These are phyloP conservation scores for Scutellospora calospora DNA, from an alignment of 371 early-diverging fungal species.

Conservation along the genomic window DNA sequence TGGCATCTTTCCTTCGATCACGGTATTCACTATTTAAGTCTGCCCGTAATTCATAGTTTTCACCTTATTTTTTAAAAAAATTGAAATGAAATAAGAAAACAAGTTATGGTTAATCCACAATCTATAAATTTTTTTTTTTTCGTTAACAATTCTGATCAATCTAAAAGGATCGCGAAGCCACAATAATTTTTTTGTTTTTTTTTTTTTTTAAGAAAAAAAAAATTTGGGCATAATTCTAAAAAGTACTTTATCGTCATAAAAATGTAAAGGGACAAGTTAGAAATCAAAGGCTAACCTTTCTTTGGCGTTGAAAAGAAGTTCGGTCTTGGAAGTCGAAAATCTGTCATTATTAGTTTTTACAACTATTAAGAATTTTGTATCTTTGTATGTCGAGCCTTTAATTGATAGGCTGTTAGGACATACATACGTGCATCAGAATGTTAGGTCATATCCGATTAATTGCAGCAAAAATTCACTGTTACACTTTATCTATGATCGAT, in stretches of 20 bases:
- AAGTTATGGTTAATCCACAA: neutral
- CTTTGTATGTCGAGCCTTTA: neutral
- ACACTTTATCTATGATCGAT: too few species aligned
- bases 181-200: too few species aligned
- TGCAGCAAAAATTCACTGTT: too few species aligned
- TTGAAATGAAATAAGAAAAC: neutral
- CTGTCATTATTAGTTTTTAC: slow-evolving; percentile 24
- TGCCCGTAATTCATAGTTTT: slow-evolving; percentile 94
- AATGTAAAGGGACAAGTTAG: too few species aligned
- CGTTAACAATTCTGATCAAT: neutral
- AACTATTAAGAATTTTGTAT: neutral
- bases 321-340: slow-evolving; percentile 36
- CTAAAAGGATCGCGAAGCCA: too few species aligned
- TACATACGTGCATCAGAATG: too few species aligned
- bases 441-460: too few species aligned
- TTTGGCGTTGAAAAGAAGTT: slow-evolving; percentile 73
- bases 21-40: slow-evolving; percentile 97
- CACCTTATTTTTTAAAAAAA: slow-evolving; percentile 67
- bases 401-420: too few species aligned
- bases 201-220: neutral
- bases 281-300: slow-evolving; percentile 57
- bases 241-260: too few species aligned
- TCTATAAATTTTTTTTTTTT: neutral
- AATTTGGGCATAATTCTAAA: too few species aligned
- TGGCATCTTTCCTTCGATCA: slow-evolving; percentile 94